Conservation (phyloP, 495 filamentous ascomycete genomes). For the Hypoxylon crocopeplum region DNA sequence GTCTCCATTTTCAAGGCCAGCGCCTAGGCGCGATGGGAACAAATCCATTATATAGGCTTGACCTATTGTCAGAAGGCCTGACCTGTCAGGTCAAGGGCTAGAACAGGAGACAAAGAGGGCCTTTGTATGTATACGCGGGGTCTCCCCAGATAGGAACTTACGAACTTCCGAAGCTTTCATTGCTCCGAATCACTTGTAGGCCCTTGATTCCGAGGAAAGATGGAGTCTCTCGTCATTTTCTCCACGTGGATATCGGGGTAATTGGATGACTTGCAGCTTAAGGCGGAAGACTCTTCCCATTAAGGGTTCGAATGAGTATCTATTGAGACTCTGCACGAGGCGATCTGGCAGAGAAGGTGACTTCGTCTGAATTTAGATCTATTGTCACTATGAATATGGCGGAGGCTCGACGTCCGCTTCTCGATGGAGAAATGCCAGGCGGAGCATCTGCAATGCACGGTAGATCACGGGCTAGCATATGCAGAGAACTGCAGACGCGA, state of each 20-base stretch:
- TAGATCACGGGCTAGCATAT: slow-evolving; percentile 25
- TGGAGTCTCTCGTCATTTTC: neutral
- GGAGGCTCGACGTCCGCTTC: slow-evolving; percentile 26
- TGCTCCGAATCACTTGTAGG: neutral
- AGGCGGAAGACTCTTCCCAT: neutral
- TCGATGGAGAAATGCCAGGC: slow-evolving; percentile 17
- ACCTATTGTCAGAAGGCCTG: too few species aligned
- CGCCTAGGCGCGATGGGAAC: neutral
- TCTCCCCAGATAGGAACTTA: neutral
- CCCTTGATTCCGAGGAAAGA: slow-evolving; percentile 3
- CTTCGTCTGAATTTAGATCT: slow-evolving; percentile 15
- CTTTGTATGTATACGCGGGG: too few species aligned
- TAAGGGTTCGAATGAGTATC: neutral
- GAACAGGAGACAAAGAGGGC: too few species aligned
- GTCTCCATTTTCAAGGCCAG: neutral
- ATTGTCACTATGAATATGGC: slow-evolving; percentile 9
- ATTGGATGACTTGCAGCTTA: slow-evolving; percentile 1
- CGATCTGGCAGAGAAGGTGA: neutral
- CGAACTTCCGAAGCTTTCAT: neutral
- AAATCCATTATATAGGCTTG: too few species aligned
- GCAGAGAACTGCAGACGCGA: slow-evolving; percentile 25
- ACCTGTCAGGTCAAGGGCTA: too few species aligned
- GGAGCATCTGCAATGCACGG: slow-evolving; percentile 31
- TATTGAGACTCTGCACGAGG: neutral
- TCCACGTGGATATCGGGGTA: slow-evolving; percentile 6